Base-by-base conservation (phyloP, 2,329 filamentous ascomycete species). In the Zalaria sp. region DNA sequence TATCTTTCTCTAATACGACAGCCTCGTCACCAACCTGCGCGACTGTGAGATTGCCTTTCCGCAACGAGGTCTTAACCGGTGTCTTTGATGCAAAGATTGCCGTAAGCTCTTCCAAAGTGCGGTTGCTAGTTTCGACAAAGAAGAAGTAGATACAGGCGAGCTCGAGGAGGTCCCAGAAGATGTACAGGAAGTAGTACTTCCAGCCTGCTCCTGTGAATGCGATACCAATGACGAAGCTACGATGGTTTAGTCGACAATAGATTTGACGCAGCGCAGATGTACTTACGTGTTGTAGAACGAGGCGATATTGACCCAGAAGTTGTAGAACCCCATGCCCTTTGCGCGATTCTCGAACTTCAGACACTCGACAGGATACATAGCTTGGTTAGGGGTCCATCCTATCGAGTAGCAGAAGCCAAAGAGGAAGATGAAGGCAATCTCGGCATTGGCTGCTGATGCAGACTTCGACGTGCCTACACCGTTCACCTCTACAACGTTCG, bases 61-160 rank as follows among this genome's bases (percentile, higher is more conserved):
- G 35, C 47, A 42, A 47, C 51, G 18, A 46, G 42, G 34, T 47
- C 49, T 63, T 61, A 11, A 66, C 63, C 1, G 63, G 64, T 27
- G 60, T 58, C 37, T 49, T 52, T 0, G 56, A 55, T 35, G 56
- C 56, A 47, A 69, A 68, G 41, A 69, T 63, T 25, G 57, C 55
- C 18, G 60, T 59, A 8, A 69, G 52, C 50, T 69, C 66, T 48
- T 69, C 66, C 25, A 69, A 56, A 7, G 62, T 68, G 46, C 60
- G 54, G 29, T 59, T 52, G 37, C 60, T 58, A 5, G 62, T 68
- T 50, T 68, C 65, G 31, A 62, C 55, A 46, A 61, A 61, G 45
- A 54, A 48, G 40, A 53, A 50, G 42, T 58, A 57, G 42, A 61
- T 57, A 37, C 59, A 51, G 9, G 47, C 39, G 27, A 56, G 44